These are phyloP conservation scores for Thalassiosira hispida DNA, from an alignment of 352 stramenopile species.

Conservation along the genomic window DNA sequence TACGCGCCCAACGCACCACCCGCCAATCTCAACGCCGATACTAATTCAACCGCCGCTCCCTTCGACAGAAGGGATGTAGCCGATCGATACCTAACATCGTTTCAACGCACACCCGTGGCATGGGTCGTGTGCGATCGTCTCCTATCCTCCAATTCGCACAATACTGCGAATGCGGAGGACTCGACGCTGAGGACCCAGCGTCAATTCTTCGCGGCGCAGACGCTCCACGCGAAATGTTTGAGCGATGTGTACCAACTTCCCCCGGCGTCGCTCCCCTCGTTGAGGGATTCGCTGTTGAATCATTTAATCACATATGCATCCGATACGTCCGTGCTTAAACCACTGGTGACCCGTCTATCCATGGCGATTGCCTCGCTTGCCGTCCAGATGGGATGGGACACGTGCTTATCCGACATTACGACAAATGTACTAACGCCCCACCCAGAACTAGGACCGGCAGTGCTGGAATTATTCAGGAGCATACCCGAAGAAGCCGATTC, in stretches of 20 bases:
- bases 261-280: slow-evolving; percentile 43
- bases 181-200: slow-evolving; percentile 57
- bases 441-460: slow-evolving; percentile 41
- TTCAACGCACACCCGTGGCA: slow-evolving; percentile 65
- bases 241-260: slow-evolving; percentile 71
- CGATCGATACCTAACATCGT: slow-evolving; percentile 79
- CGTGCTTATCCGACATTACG: slow-evolving; percentile 54
- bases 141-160: slow-evolving; percentile 15
- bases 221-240: slow-evolving; percentile 79
- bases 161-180: slow-evolving; percentile 14
- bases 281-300: slow-evolving; percentile 71
- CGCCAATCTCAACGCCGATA: neutral
- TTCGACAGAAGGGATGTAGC: slow-evolving; percentile 69
- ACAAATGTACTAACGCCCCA: slow-evolving; percentile 46
- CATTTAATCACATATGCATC: slow-evolving; percentile 60
- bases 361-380: slow-evolving; percentile 72
- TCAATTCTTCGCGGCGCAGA: slow-evolving; percentile 84
- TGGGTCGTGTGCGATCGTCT: slow-evolving; percentile 83
- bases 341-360: slow-evolving; percentile 66
- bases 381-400: slow-evolving; percentile 77
- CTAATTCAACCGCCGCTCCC: neutral
- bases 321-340: slow-evolving; percentile 17
- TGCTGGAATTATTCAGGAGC: slow-evolving; percentile 67
- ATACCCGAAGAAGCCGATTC: slow-evolving; percentile 79
- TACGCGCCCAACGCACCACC: slow-evolving; percentile 53